Evolutionary conservation across 345 rosid genomes (phyloP).

Genomic region (Eucalyptus marginata): DNA sequence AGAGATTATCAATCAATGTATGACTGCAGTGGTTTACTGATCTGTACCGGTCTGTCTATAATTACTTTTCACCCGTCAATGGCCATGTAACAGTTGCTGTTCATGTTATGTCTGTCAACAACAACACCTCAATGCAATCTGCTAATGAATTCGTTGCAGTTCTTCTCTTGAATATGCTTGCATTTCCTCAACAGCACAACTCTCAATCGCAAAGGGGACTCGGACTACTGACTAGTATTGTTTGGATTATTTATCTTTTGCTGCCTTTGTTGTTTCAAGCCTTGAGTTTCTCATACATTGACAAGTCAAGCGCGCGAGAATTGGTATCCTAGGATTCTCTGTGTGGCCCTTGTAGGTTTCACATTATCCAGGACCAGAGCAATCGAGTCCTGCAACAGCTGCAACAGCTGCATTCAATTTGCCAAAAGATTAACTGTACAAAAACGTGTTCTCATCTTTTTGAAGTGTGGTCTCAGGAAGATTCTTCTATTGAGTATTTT

Average conservation of each 20-base stretch:
- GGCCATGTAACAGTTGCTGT: neutral
- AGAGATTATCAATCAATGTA: constrained; percentile 49
- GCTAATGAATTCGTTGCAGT: neutral
- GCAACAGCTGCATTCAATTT: neutral
- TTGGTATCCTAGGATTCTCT: neutral
- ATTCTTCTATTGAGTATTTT: neutral
- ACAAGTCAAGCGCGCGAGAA: neutral
- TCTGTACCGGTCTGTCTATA: neutral
- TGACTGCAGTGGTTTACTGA: constrained; percentile 25
- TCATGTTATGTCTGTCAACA: neutral
- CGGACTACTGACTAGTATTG: neutral
- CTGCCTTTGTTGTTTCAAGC: neutral
- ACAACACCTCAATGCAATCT: neutral
- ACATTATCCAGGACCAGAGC: neutral
- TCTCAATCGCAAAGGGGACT: neutral
- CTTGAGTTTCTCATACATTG: neutral
- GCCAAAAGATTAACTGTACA: neutral
- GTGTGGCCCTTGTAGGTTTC: neutral
- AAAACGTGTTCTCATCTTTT: neutral
- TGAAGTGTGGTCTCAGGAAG: neutral
- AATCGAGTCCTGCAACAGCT: neutral
- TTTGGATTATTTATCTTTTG: neutral
- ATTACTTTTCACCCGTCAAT: neutral
- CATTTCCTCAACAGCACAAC: neutral
- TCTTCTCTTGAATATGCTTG: neutral